Base-by-base conservation (phyloP, 1,284 basidiomycete genomes). In the Puccinia polysora region DNA sequence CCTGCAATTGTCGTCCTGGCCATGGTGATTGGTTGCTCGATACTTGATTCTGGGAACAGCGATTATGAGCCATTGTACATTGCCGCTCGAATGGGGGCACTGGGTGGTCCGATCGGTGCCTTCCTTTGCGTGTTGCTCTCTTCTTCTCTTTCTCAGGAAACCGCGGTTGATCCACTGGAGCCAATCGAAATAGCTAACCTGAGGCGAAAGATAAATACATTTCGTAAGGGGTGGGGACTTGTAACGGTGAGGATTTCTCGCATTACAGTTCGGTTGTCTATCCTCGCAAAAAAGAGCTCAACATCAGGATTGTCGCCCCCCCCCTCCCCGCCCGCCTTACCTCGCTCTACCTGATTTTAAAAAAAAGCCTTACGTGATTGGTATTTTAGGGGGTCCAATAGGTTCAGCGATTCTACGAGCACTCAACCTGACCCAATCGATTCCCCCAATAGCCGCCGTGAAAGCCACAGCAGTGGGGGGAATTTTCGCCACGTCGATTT, bases 21-120 rank as follows among this genome's bases (percentile, higher is more conserved):
- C 12, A 59, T 59, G 55, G 14, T 59, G 28, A 68, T 68, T 20
- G 65, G 65, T 12, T 68, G 65, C 47, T 56, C 65, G 23, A 58
- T 68, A 18, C 34, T 68, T 28, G 25, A 59, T 38, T 14, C 64
- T 1, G 55, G 65, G 10, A 23, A 45, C 15, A 43, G 8, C 28
- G 55, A 68, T 45, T 68, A 59, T 34, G 36, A 45, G 18, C 65
- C 65, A 12, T 18, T 68, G 23, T 59, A 49, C 34, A 32, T 68
- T 47, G 65, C 65, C 23, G 52, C 38, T 45, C 53, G 40, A 15
- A 68, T 68, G 38, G 65, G 53, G 32, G 65, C 65, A 10, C 18
- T 68, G 38, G 65, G 65, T 1, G 52, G 53, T 6, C 65, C 65
- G 3, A 68, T 68, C 25, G 65, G 40, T 20, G 65, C 65, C 2